Base-by-base conservation (phyloP, 305 asterid species). In the Striga hermonthica region DNA sequence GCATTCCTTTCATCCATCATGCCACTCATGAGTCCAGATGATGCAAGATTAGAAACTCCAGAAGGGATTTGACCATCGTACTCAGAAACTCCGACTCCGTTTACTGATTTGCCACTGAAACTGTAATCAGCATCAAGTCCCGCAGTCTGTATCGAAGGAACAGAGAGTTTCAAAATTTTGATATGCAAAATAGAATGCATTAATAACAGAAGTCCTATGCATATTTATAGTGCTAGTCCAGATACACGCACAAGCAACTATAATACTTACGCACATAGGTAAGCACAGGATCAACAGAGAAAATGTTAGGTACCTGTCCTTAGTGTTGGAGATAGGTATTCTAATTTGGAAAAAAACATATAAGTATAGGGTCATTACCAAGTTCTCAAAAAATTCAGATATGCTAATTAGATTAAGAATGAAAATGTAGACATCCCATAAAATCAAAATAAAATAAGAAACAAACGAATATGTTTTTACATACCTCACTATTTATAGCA, bases 401-500 rank as follows among this genome's bases (percentile, higher is more conserved):
- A 43, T 58, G n/a, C 35, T 35, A 22, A 57, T 60, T 12, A 57
- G 34, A 52, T 13, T 58, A 72, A 36, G 39, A 57, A 70, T 41
- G 66, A 50, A 54, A 45, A 57, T 10, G 54, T 39, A 58, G 71
- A 62, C 35, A 70, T 57, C 71, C 43, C 41, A 57, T 36, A 58
- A 69, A 69, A 57, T 47, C 47, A 67, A 13, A 13, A 68, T 69
- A 40, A 54, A 5, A 4, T 9, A 13, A 54, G 39, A 54, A 50
- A 54, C 9, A 37, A 22, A 50, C 16, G 16, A 16, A 36, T 3
- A 9, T 37, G 54, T 52, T 38, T 64, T 28, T 39, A 65, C n/a
- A 37, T 78, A 89, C 95, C 95, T 84, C 95, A 65, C 71, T 80
- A 66, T 87, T 84, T 31, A 72, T 8, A 69, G 87, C 75, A 76